phyloP scores from a whole-genome alignment of 2,329 filamentous ascomycete genomes.

The Paracorniculantispora psalliotae region DNA sequence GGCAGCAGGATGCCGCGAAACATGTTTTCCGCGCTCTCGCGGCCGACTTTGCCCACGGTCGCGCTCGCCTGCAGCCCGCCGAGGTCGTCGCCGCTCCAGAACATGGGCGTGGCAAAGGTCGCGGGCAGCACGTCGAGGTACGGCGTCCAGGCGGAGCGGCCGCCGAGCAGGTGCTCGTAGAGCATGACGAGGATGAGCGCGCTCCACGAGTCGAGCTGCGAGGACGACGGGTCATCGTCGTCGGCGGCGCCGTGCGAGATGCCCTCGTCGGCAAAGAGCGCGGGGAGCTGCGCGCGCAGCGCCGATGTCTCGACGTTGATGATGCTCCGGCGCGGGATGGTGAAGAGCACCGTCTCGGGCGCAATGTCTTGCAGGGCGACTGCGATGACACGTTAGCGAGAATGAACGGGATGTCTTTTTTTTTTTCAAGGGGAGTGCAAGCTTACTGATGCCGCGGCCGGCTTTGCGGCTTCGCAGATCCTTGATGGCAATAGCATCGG shows the following conservation, averaged over 20 bases:
- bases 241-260: constrained; percentile 30
- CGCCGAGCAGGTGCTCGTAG: constrained; percentile 61
- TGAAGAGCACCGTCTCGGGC: constrained; percentile 74
- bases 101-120: constrained; percentile 82
- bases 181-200: constrained; percentile 72
- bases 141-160: constrained; percentile 63
- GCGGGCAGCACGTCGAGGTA: constrained; percentile 73
- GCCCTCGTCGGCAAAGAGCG: constrained; percentile 42
- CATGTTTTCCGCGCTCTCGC: constrained; percentile 62
- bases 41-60: constrained; percentile 72
- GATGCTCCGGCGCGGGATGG: constrained; percentile 66
- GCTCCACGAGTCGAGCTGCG: constrained; percentile 49
- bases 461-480: constrained; percentile 47
- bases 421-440: too few species aligned
- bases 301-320: constrained; percentile 69
- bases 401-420: too few species aligned
- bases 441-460: constrained; percentile 51
- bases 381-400: constrained; percentile 30
- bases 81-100: constrained; percentile 71
- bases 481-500: constrained; percentile 45
- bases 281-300: constrained; percentile 53
- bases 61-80: constrained; percentile 70
- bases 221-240: constrained; percentile 28
- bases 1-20: constrained; percentile 56
- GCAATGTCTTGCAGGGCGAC: constrained; percentile 67